A percentile compares a stretch with the other conserved stretches of the same genome.
Evolutionary conservation across 2,329 filamentous ascomycete species (phyloP).

Genomic region (Aspergillus puulaauensis): DNA sequence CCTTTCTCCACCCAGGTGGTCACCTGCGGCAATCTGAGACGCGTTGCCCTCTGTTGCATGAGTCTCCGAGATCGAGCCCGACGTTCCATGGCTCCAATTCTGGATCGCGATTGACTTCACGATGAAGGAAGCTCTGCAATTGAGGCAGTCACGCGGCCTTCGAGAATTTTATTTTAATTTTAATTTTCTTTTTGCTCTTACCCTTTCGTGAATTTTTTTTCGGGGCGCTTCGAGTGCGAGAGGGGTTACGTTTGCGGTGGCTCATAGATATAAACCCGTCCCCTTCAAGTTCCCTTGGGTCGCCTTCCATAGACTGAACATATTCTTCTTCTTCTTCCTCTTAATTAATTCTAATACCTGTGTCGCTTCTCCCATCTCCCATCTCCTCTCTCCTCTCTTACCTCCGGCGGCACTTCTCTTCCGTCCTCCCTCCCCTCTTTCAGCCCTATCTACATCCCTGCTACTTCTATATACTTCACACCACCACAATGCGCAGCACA

Average conservation of each 20-base stretch:
- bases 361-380: not conserved
- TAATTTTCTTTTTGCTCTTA: constrained; percentile 7
- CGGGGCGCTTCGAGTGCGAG: not conserved
- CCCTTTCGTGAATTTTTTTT: not conserved
- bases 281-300: not conserved
- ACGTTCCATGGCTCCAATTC: constrained; percentile 24
- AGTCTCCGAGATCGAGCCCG: constrained; percentile 4
- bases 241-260: constrained; percentile 1
- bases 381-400: not conserved
- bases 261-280: constrained; percentile 22
- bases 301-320: not conserved
- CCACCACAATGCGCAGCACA: constrained; percentile 17
- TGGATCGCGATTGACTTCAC: constrained; percentile 26
- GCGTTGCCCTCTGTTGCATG: not conserved
- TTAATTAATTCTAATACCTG: not conserved
- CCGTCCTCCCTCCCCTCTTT: not conserved
- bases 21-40: not conserved
- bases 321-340: not conserved
- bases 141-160: constrained; percentile 26
- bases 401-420: not conserved
- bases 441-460: not conserved
- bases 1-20: not conserved
- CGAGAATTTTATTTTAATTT: constrained; percentile 18
- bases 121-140: constrained; percentile 25
- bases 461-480: not conserved